phyloP scores from a whole-genome alignment of 805 yeast species.

The Wickerhamomyces sydowiorum region DNA sequence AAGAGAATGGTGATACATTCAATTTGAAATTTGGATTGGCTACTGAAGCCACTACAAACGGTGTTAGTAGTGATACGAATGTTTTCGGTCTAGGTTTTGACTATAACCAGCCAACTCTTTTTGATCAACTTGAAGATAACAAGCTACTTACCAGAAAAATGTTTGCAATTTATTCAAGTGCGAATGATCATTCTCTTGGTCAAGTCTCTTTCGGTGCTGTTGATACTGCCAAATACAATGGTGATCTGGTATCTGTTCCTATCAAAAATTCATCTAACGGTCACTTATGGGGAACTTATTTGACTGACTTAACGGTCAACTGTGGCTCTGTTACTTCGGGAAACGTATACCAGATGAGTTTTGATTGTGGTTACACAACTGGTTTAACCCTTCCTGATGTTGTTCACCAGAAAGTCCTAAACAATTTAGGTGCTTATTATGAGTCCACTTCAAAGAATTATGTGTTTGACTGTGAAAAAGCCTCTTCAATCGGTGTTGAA shows the following conservation, averaged over 20 bases:
- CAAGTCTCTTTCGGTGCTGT: neutral
- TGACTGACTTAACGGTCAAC: neutral
- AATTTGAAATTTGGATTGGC: neutral
- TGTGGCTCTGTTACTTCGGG: neutral
- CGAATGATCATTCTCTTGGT: neutral
- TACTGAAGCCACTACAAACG: neutral
- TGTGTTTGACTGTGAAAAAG: neutral
- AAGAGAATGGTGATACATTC: neutral
- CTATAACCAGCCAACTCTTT: neutral
- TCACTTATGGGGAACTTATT: neutral
- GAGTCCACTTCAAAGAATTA: neutral
- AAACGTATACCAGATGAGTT: neutral
- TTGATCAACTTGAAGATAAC: neutral
- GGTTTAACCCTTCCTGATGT: neutral
- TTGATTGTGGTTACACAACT: neutral
- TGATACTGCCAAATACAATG: neutral
- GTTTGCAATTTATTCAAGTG: neutral
- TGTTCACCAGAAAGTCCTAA: neutral
- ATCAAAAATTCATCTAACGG: neutral
- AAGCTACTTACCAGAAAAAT: neutral
- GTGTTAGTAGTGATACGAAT: neutral
- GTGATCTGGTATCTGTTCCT: neutral
- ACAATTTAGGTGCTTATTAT: neutral
- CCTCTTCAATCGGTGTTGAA: neutral
- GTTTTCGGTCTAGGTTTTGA: neutral